Evolutionary conservation across 2,329 filamentous ascomycete species (phyloP).

Genomic region (Fusarium albosuccineum): DNA sequence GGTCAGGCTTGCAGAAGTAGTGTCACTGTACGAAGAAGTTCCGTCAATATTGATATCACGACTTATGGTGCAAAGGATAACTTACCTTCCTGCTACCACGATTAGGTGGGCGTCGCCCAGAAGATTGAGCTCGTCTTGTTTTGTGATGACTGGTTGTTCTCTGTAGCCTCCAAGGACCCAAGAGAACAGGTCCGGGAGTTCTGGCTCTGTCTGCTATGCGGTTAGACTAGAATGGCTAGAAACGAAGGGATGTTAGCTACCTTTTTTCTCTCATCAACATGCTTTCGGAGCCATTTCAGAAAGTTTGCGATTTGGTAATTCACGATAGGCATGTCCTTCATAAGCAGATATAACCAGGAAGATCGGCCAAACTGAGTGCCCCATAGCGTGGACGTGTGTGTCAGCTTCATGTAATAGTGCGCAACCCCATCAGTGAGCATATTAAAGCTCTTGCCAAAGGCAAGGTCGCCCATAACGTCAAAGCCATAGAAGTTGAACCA

Average conservation of each 20-base stretch:
- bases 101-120: slow-evolving; percentile 11
- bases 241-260: not conserved
- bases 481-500: slow-evolving; percentile 37
- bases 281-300: not conserved
- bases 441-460: slow-evolving; percentile 33
- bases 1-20: slow-evolving; percentile 21
- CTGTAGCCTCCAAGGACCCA: slow-evolving; percentile 5
- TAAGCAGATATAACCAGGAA: slow-evolving; percentile 3
- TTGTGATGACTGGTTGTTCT: not conserved
- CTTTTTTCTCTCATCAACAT: slow-evolving; percentile 9
- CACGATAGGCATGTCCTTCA: not conserved
- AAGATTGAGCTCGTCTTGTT: not conserved
- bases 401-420: slow-evolving; percentile 16
- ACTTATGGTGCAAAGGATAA: too few species aligned
- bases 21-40: slow-evolving; percentile 13
- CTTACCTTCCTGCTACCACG: slow-evolving; percentile 15
- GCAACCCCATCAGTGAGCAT: slow-evolving; percentile 11
- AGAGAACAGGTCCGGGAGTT: slow-evolving; percentile 15
- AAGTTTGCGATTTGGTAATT: not conserved
- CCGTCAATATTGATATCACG: too few species aligned
- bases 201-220: not conserved
- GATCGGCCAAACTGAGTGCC: slow-evolving; percentile 5
- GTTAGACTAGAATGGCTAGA: not conserved
- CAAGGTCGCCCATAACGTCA: slow-evolving; percentile 35
- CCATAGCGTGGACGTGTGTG: not conserved